A percentile compares a stretch with the other conserved stretches of the same genome.
Evolutionary conservation across 768 basidiomycete species (phyloP).

Genomic region (Mycena vitilis): DNA sequence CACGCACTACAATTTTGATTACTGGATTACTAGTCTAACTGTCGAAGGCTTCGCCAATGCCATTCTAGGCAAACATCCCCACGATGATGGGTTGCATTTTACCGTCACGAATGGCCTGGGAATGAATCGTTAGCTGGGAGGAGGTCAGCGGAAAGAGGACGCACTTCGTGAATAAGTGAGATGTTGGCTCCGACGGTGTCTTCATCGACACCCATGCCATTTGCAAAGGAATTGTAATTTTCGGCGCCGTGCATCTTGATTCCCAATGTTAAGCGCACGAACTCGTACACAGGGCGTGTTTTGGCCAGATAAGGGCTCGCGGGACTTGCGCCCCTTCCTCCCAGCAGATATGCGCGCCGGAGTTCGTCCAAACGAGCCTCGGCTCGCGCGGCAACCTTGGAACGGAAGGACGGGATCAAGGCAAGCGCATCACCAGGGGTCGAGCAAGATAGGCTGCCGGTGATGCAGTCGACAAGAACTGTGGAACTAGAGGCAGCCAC

Average conservation of each 20-base stretch:
- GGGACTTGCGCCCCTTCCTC: slow-evolving; percentile 70
- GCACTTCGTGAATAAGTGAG: slow-evolving; percentile 79
- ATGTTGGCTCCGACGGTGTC: slow-evolving; percentile 78
- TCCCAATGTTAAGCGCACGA: slow-evolving; percentile 76
- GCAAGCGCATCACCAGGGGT: slow-evolving; percentile 46
- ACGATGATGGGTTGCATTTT: slow-evolving; percentile 59
- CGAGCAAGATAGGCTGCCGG: slow-evolving; percentile 48
- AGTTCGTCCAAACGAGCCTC: slow-evolving; percentile 59
- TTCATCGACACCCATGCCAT: slow-evolving; percentile 76
- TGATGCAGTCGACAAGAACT: slow-evolving; percentile 73
- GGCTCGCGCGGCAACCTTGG: slow-evolving; percentile 60
- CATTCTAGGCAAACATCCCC: slow-evolving; percentile 47
- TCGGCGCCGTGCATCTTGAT: slow-evolving; percentile 85
- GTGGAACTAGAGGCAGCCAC: slow-evolving; percentile 73
- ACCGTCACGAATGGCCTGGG: slow-evolving; percentile 64
- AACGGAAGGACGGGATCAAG: slow-evolving; percentile 66
- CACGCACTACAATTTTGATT: no score
- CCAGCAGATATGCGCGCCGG: slow-evolving; percentile 67
- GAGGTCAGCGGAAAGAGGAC: slow-evolving; percentile 34
- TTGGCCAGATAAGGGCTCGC: slow-evolving; percentile 75
- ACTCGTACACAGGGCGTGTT: slow-evolving; percentile 82
- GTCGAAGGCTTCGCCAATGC: no score
- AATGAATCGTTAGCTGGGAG: slow-evolving; percentile 1
- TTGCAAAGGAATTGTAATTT: slow-evolving; percentile 70
- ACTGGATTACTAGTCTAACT: no score